A percentile compares a stretch with the other conserved stretches of the same genome.
Evolutionary conservation across 805 yeast genomes (phyloP).

Genomic region (Yueomyces sinensis): DNA sequence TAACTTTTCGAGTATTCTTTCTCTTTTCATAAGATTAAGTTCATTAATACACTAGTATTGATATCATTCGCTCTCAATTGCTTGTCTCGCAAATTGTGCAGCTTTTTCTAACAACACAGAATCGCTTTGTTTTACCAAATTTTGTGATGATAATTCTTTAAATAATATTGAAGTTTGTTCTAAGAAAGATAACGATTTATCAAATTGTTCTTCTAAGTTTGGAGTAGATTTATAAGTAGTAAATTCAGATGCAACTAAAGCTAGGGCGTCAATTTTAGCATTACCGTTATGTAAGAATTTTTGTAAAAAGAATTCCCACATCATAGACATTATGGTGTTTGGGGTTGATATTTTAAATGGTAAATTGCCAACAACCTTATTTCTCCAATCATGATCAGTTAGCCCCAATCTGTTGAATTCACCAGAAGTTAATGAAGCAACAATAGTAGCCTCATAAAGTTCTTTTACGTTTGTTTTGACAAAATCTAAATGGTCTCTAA

Average conservation of each 20-base stretch:
- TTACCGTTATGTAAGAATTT: constrained; percentile 24
- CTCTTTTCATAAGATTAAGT: no score
- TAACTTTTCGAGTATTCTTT: no score
- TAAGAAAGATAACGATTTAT: constrained; percentile 10
- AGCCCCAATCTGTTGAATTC: constrained; percentile 42
- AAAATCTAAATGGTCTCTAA: constrained; percentile 49
- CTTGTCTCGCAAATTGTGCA: constrained; percentile 10
- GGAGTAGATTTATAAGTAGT: constrained; percentile 18
- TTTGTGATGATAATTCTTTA: constrained; percentile 7
- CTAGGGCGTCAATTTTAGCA: constrained; percentile 19
- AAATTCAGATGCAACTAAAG: constrained; percentile 18
- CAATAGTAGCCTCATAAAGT: constrained; percentile 38
- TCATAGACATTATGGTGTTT: constrained; percentile 43
- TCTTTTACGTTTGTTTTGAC: constrained; percentile 38
- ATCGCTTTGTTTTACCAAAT: constrained; percentile 13
- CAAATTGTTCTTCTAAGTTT: constrained; percentile 18
- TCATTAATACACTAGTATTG: no score
- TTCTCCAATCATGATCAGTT: constrained; percentile 42
- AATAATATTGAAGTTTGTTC: constrained; percentile 10
- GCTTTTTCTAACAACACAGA: constrained; percentile 12
- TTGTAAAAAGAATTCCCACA: constrained; percentile 24
- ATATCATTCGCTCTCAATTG: constrained; percentile 4
- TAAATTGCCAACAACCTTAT: constrained; percentile 34
- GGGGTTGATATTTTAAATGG: constrained; percentile 51
- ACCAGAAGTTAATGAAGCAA: constrained; percentile 39